phyloP scores from a whole-genome alignment of 116 monocot species.

The Thalassia testudinum region DNA sequence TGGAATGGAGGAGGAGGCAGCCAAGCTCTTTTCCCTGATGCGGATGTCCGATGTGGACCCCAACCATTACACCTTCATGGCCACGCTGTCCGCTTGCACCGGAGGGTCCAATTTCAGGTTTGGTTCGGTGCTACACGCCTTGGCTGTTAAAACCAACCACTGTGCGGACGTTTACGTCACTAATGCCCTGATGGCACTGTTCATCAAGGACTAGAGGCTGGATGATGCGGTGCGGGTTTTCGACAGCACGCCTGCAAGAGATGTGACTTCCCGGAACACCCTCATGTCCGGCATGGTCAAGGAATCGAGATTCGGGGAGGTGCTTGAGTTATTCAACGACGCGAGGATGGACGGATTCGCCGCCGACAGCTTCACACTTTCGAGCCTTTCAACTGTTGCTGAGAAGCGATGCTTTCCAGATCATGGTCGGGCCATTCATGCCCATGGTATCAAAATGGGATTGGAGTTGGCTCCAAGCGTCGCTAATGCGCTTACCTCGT shows the following conservation, averaged over 20 bases:
- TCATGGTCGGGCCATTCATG: slow-evolving; percentile 46
- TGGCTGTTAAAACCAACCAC: slow-evolving; percentile 23
- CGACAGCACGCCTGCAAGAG: slow-evolving; percentile 31
- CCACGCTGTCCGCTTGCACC: slow-evolving; percentile 42
- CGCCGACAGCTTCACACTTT: slow-evolving; percentile 58
- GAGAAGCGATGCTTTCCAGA: slow-evolving; percentile 12
- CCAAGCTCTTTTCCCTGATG: slow-evolving; percentile 49
- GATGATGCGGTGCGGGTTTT: slow-evolving; percentile 32
- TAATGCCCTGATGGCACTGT: slow-evolving; percentile 59
- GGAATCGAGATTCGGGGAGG: slow-evolving; percentile 29
- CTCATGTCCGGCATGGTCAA: slow-evolving; percentile 46
- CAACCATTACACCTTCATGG: slow-evolving; percentile 57
- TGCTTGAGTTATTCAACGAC: slow-evolving; percentile 35
- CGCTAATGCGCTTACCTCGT: slow-evolving; percentile 58
- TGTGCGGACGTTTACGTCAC: slow-evolving; percentile 18
- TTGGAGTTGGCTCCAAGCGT: slow-evolving; percentile 60
- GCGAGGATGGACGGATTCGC: slow-evolving; percentile 35
- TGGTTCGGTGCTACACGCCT: slow-evolving; percentile 45
- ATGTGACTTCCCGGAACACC: slow-evolving; percentile 83
- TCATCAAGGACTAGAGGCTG: slow-evolving; percentile 18
- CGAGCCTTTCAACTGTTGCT: slow-evolving; percentile 36
- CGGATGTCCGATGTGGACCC: slow-evolving; percentile 16
- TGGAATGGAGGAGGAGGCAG: slow-evolving; percentile 14
- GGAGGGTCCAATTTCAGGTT: slow-evolving; percentile 15
- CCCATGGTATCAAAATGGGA: slow-evolving; percentile 58